These are phyloP conservation scores for Huntiella savannae DNA, from an alignment of 2,329 filamentous ascomycete species.

Conservation along the genomic window DNA sequence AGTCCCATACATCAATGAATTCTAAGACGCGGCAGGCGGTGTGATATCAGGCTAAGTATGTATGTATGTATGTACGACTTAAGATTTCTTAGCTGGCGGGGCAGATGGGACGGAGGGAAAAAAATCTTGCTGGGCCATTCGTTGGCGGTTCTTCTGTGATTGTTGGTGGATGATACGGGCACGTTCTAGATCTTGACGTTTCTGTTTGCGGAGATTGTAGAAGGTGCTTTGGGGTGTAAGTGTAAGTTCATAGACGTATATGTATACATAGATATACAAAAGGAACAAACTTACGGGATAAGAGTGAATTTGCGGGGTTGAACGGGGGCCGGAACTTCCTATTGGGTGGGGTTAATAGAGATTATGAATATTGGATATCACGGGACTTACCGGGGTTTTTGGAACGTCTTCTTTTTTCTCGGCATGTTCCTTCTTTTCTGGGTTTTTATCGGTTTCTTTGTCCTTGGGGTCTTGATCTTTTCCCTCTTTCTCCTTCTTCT, in stretches of 20 bases:
- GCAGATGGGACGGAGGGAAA: conserved; percentile 69
- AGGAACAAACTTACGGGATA: neutral
- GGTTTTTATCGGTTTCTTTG: conserved; percentile 12
- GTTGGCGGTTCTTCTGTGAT: conserved; percentile 63
- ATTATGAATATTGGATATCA: conserved; percentile 10
- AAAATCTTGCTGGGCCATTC: conserved; percentile 54
- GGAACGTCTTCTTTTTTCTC: conserved; percentile 6
- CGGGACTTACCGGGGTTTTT: conserved; percentile 2
- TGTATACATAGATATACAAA: conserved; percentile 54
- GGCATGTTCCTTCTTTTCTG: conserved; percentile 16
- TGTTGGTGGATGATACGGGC: conserved; percentile 36
- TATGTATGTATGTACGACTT: neutral
- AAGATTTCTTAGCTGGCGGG: conserved; percentile 13
- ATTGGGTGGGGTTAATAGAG: neutral
- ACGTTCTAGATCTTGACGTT: conserved; percentile 31
- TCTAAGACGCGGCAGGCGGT: neutral
- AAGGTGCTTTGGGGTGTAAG: conserved; percentile 40
- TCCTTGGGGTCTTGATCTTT: conserved; percentile 24
- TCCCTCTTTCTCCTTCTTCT: conserved; percentile 40
- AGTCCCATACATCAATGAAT: no score
- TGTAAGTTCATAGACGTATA: no score
- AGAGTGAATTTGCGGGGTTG: neutral
- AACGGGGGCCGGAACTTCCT: neutral
- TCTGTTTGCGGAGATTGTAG: conserved; percentile 67
- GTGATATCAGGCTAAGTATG: neutral